Conservation (phyloP, 371 early-diverging fungal species). For the Sporodiniella umbellata region DNA sequence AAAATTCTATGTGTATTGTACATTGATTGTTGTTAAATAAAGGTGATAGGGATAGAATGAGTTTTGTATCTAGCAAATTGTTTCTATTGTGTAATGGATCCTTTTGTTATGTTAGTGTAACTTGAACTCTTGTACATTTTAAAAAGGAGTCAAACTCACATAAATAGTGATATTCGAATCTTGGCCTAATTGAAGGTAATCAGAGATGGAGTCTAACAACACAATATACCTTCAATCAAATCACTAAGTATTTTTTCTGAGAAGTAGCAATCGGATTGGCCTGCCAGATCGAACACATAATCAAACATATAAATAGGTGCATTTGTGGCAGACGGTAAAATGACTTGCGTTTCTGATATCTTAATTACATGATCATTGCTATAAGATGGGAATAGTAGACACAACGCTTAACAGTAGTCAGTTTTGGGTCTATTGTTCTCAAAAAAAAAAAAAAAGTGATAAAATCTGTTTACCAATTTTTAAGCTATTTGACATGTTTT, state of each 20-base stretch:
- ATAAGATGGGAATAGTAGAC: not conserved
- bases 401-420: not conserved
- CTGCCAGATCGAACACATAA: conserved; percentile 7
- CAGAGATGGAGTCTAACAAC: not conserved
- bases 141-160: conserved; percentile 7
- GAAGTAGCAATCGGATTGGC: not conserved
- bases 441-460: not conserved
- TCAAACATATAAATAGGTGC: conserved; percentile 2
- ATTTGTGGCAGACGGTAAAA: conserved; percentile 4
- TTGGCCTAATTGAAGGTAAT: conserved; percentile 3
- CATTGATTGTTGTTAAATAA: not conserved
- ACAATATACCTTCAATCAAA: conserved; percentile 3
- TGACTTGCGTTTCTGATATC: conserved; percentile 10
- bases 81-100: conserved; percentile 2
- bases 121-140: not conserved
- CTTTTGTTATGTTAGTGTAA: conserved; percentile 2
- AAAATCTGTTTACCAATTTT: not conserved
- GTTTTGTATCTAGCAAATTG: not conserved
- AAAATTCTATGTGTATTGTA: conserved; percentile 2
- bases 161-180: conserved; percentile 5
- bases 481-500: not conserved
- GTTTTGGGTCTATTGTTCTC: not conserved
- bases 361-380: conserved; percentile 1
- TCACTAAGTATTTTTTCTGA: conserved; percentile 1
- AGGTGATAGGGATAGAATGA: not conserved